A percentile compares a stretch with the other conserved stretches of the same genome.
phyloP scores from a whole-genome alignment of 148 eudicot species.

The Hydrangea macrophylla region DNA sequence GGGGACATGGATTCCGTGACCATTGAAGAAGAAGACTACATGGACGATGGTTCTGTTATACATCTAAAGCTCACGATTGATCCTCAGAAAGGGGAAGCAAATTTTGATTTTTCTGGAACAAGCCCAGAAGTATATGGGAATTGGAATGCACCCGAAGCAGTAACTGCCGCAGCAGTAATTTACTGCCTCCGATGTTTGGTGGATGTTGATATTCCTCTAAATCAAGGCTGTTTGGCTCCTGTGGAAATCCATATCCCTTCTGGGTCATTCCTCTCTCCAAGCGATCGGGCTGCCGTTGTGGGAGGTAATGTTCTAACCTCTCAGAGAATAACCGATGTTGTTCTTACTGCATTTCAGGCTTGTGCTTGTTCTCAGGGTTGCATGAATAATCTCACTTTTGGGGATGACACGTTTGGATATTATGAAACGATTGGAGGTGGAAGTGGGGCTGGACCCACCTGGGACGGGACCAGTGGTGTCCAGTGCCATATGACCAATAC shows the following conservation, averaged over 20 bases:
- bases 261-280: constrained; percentile 92
- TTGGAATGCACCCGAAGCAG: constrained; percentile 98
- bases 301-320: constrained; percentile 98
- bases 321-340: constrained; percentile 90
- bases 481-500: constrained; percentile 99
- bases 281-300: constrained; percentile 95
- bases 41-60: constrained; percentile 93
- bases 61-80: constrained; percentile 78
- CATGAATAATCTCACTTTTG: constrained; percentile 96
- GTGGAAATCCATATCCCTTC: constrained; percentile 73
- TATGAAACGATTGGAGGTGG: constrained; percentile 98
- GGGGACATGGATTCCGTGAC: constrained; percentile 30
- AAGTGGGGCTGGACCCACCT: constrained; percentile 87
- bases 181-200: constrained; percentile 94
- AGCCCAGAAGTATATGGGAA: constrained; percentile 95
- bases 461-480: constrained; percentile 94
- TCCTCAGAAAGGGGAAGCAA: constrained; percentile 71
- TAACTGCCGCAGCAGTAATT: constrained; percentile 89
- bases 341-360: constrained; percentile 91
- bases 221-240: constrained; percentile 96
- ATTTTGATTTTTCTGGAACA: constrained; percentile 82
- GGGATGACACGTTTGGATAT: constrained; percentile 86
- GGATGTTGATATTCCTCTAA: constrained; percentile 86
- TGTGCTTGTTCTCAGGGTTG: constrained; percentile 99
- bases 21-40: constrained; percentile 94